A percentile compares a stretch with the other conserved stretches of the same genome.
phyloP scores from a whole-genome alignment of 768 basidiomycete genomes.

The Tulasnella sp. region DNA sequence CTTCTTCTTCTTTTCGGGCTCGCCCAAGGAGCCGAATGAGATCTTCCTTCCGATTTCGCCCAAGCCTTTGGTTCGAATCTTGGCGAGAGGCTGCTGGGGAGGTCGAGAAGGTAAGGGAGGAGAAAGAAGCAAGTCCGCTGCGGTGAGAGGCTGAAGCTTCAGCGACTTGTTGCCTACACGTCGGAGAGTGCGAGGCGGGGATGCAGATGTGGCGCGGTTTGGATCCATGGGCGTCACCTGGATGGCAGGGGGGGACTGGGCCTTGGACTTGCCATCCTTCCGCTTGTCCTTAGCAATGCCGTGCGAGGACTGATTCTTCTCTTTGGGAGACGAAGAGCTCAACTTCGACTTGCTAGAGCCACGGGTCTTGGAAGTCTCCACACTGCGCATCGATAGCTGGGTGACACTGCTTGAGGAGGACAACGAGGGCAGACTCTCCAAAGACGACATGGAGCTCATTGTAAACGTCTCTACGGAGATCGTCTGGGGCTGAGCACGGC shows the following conservation, averaged over 20 bases:
- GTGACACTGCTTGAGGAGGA: neutral
- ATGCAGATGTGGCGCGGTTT: neutral
- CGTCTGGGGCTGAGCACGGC: neutral
- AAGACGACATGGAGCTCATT: neutral
- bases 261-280: neutral
- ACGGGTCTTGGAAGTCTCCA: conserved; percentile 4
- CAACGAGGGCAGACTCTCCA: conserved; percentile 3
- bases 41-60: conserved; percentile 1
- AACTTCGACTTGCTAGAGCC: neutral
- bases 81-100: neutral
- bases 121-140: neutral
- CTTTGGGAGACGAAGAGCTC: neutral
- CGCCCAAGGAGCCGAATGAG: conserved; percentile 5
- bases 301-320: neutral
- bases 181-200: conserved; percentile 10
- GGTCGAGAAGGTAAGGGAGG: neutral
- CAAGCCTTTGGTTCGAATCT: neutral
- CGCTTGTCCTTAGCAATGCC: neutral
- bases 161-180: conserved; percentile 17
- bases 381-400: neutral
- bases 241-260: neutral
- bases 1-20: neutral
- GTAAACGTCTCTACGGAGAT: neutral
- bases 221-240: neutral
- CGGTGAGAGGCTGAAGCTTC: neutral